phyloP scores from a whole-genome alignment of 2,329 filamentous ascomycete species.

The Fusarium protoensiforme region DNA sequence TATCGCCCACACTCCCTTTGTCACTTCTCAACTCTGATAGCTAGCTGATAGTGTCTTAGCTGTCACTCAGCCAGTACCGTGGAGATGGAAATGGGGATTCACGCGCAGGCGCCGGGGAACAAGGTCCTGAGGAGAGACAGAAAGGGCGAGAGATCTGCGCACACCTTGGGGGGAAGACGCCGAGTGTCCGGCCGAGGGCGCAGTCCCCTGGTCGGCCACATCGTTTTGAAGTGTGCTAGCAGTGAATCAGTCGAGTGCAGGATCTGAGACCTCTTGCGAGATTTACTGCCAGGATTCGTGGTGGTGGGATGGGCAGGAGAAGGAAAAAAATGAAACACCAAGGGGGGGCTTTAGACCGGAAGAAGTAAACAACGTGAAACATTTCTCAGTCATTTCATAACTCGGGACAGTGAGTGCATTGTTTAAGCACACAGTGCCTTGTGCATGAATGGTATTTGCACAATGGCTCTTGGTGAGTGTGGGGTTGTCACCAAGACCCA shows the following conservation, averaged over 20 bases:
- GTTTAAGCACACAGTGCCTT: background rate
- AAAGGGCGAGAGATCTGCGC: conserved; percentile 29
- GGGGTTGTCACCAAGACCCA: background rate
- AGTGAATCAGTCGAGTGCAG: conserved; percentile 36
- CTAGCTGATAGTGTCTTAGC: conserved; percentile 18
- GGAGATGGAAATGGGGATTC: conserved; percentile 20
- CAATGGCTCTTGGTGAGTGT: background rate
- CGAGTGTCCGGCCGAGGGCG: conserved; percentile 14
- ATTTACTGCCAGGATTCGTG: conserved; percentile 11
- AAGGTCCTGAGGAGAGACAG: conserved; percentile 5
- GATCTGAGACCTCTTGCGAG: conserved; percentile 34
- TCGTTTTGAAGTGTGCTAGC: conserved; percentile 14
- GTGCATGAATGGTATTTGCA: background rate
- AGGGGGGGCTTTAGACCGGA: conserved; percentile 8
- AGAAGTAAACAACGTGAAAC: conserved; percentile 20
- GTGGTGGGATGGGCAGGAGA: background rate
- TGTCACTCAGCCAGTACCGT: conserved; percentile 34
- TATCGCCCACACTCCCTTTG: conserved; percentile 20
- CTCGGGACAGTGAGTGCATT: conserved; percentile 15
- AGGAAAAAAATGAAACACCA: conserved; percentile 16
- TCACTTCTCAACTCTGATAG: conserved; percentile 26
- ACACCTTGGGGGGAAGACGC: conserved; percentile 8
- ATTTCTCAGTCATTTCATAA: conserved; percentile 21
- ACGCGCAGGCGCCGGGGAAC: background rate
- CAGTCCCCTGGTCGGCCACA: conserved; percentile 10